phyloP scores from a whole-genome alignment of 371 early-diverging fungal genomes.

The Capillidium rhysosporum region DNA sequence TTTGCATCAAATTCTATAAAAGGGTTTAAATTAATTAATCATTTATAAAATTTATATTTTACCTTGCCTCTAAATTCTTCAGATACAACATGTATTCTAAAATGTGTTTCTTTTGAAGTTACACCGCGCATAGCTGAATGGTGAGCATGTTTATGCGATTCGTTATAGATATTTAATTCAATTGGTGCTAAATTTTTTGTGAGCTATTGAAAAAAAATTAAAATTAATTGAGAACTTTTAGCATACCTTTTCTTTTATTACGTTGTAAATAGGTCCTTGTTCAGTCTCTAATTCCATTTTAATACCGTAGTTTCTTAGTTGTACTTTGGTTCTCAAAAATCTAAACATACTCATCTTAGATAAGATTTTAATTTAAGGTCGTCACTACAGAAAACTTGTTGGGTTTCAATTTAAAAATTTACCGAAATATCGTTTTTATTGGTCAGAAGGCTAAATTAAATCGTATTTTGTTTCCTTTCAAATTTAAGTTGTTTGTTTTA shows the following conservation, averaged over 20 bases:
- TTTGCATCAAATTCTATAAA: conserved; percentile 33
- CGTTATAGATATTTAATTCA: conserved; percentile 36
- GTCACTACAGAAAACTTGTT: too few relatives aligned
- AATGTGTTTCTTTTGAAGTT: conserved; percentile 52
- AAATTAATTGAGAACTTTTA: too few relatives aligned
- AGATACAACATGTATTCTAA: conserved; percentile 31
- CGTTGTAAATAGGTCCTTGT: neutral
- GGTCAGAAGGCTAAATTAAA: too few relatives aligned
- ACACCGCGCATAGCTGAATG: conserved; percentile 55
- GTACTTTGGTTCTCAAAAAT: too few relatives aligned
- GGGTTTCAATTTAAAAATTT: too few relatives aligned
- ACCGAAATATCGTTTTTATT: too few relatives aligned
- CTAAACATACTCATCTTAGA: too few relatives aligned
- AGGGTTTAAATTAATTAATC: neutral
- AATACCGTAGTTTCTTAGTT: too few relatives aligned
- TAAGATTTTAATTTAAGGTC: too few relatives aligned
- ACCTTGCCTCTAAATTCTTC: conserved; percentile 37
- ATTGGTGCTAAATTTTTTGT: conserved; percentile 27
- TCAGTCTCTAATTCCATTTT: too few relatives aligned
- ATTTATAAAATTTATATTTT: conserved; percentile 6
- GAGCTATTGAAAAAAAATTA: conserved; percentile 16
- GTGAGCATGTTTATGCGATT: conserved; percentile 49
- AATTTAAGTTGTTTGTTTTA: too few relatives aligned
- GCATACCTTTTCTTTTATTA: neutral
- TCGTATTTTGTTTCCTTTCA: too few relatives aligned